Evolutionary conservation across 225 moss, liverwort and hornwort genomes (phyloP).

Genomic region (Physcomitrellopsis africana): DNA sequence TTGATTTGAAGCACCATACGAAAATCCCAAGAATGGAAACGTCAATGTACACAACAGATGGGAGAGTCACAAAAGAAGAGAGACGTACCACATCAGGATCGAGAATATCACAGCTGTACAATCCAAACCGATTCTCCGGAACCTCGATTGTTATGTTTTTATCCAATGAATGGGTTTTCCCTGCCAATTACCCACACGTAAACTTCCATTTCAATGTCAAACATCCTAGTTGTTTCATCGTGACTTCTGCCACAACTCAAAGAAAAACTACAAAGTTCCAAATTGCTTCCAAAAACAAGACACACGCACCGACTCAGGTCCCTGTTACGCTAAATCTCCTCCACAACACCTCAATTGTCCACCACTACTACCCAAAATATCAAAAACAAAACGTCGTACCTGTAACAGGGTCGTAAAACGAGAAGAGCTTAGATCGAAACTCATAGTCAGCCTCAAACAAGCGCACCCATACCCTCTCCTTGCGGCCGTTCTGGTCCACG

Average conservation of each 20-base stretch:
- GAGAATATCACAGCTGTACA: conserved; percentile 75
- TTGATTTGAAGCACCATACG: not conserved
- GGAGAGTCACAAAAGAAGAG: not conserved
- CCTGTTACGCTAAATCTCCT: not conserved
- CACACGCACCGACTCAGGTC: not conserved
- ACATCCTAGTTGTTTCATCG: not conserved
- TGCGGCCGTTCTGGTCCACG: conserved; percentile 63
- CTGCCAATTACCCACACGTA: conserved; percentile 33
- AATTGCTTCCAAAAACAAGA: not conserved
- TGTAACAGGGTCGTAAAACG: conserved; percentile 62
- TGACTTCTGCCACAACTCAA: not conserved
- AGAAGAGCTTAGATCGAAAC: conserved; percentile 79
- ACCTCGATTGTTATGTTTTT: conserved; percentile 49
- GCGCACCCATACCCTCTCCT: conserved; percentile 84
- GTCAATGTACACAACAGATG: not conserved
- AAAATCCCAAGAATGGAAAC: not conserved
- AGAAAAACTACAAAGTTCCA: not conserved
- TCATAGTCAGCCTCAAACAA: conserved; percentile 82
- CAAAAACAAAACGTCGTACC: conserved; percentile 34
- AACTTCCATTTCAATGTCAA: conserved; percentile 1
- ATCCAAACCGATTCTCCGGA: conserved; percentile 70
- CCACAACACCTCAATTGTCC: not conserved
- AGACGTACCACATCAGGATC: conserved; percentile 71
- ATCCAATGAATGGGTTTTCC: conserved; percentile 75
- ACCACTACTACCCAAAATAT: not conserved